Base-by-base conservation (phyloP, 257 asterid genomes). In the Verbascum thapsus region DNA sequence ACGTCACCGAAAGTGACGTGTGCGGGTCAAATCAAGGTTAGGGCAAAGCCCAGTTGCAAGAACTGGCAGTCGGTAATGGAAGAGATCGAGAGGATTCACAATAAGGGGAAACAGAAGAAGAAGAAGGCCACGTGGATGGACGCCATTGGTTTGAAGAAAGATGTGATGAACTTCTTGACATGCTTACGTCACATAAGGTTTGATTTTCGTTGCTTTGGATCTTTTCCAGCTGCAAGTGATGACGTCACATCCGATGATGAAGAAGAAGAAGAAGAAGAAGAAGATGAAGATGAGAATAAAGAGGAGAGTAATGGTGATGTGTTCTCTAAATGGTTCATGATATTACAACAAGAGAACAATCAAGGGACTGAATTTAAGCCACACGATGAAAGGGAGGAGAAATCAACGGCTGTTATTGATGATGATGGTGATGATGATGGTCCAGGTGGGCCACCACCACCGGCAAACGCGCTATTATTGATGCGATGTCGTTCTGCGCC, bases 401-500 rank as follows among this genome's bases (percentile, higher is more conserved):
- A 18, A 49, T 71, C 8, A 42, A 32, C 50, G 37, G 40, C 50
- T 52, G 72, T 10, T 54, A 22, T 34, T 51, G 26, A 20, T 20
- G 66, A 51, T 9, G 58, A 55, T 11, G 52, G 60, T 15, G 61
- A 22, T 2, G 44, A 15, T 2, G 63, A 61, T 23, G 58, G 45
- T 20, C 68, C 71, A 0, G 23, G 19, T 43, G 69, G 48, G 7
- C 75, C 66, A 6, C 80, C 88, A 9, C 95, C 95, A 42, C 72
- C 83, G 7, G n/a, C n/a, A n/a, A 89, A 89, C 61, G 97, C 97
- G 3, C 64, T 89, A 34, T 56, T 89, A 50, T 86, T 89, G 3
- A 89, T 89, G 97, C 81, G 97, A 1, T 89, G 97, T 60, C 82
- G 97, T 11, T 89, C 97, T 12, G 97, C 95, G 64, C 95, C 95